Base-by-base conservation (phyloP, 345 rosid species). In the Corchorus capsularis region DNA sequence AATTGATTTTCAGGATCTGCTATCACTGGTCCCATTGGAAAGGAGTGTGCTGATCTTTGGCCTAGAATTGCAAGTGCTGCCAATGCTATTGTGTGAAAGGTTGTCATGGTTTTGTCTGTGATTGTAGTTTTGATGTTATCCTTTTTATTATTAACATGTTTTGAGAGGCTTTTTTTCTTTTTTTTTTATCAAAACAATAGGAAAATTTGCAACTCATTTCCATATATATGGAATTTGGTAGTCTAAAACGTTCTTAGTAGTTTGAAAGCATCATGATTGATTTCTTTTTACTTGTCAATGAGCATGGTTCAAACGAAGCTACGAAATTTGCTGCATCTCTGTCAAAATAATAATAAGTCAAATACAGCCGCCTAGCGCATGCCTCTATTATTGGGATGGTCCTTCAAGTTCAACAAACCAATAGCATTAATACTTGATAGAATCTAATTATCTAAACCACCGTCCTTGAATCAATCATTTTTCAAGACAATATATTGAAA, bases 41-140 rank as follows among this genome's bases (percentile, higher is more conserved):
- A 94, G 82, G 98, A 94, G 84, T 94, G 98, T 70, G 98, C 97
- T 5, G 97, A 94, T 85, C 78, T 94, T 35, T 92, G 98, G 98
- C 97, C 98, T 2, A 92, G 98, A 85, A 94, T 92, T 80, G 98
- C 97, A 14, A 94, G 97, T 72, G 98, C 98, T 53, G 97, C 97
- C 62, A 89, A 89, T 59, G 93, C 91, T 32, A 89, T 89, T n/a
- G 93, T 89, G 27, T 27, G 39, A 80, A 71, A 34, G 63, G 12
- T 59, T 64, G 4, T 19, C 17, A 46, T 20, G 53, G 49, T 46
- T 71, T 47, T 60, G 68, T 59, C 22, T 9, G 57, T 13, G 22
- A 54, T 20, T 10, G 32, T 61, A 47, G 39, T 11, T 60, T 52
- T 37, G 5, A 74, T 62, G 57, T 35, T 62, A 19, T 43, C 16